Conservation (phyloP, 2,329 filamentous ascomycete species). For the Colletotrichum cordylinicola region DNA sequence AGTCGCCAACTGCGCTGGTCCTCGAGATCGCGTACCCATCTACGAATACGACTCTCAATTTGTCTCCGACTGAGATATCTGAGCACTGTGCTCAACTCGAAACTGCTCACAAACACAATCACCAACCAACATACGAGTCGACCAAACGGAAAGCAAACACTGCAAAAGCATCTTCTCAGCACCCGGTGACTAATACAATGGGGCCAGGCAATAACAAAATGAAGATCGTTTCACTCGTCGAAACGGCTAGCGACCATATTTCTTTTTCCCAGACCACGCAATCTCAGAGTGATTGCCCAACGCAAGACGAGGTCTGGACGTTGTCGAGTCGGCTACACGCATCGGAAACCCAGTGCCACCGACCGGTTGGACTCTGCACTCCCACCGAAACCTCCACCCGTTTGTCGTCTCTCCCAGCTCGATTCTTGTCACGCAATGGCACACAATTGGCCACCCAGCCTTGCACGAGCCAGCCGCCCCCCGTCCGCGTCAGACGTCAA, state of each 20-base stretch:
- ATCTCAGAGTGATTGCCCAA: not conserved
- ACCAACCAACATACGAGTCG: not conserved
- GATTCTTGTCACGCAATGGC: conserved; percentile 4
- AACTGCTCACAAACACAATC: not conserved
- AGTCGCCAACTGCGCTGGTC: not conserved
- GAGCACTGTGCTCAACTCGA: not conserved
- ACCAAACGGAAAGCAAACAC: not conserved
- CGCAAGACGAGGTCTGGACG: not conserved
- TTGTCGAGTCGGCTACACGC: not conserved
- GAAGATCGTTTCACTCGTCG: not conserved
- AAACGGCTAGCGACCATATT: not conserved
- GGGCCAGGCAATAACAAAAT: not conserved
- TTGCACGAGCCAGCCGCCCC: conserved; percentile 7
- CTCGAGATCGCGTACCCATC: not conserved
- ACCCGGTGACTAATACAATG: not conserved
- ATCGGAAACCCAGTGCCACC: not conserved
- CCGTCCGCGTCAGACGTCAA: not conserved
- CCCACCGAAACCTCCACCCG: not conserved
- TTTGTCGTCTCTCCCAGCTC: not conserved
- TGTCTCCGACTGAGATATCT: not conserved
- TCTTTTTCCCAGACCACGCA: not conserved
- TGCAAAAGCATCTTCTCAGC: not conserved
- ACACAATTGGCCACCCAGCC: not conserved
- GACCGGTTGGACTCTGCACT: not conserved
- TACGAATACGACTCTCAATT: not conserved